Conservation (phyloP, 805 yeast genomes). For the Cyberlindnera euphorbiae region DNA sequence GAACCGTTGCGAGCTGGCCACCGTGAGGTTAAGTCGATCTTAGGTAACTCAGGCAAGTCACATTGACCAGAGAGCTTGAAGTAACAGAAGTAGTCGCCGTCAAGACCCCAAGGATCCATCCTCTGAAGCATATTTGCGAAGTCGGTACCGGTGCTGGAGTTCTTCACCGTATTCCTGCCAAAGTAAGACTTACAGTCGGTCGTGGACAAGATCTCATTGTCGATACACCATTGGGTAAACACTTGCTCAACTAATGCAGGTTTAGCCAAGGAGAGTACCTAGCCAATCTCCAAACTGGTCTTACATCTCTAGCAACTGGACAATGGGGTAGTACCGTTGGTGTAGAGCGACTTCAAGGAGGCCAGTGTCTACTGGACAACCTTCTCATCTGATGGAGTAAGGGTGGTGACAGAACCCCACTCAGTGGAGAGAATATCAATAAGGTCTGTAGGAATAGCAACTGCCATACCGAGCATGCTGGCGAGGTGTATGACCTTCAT, state of each 20-base stretch:
- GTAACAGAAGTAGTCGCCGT: conserved; percentile 61
- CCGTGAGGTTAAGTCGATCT: conserved; percentile 38
- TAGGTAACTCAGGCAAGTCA: conserved; percentile 48
- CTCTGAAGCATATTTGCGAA: conserved; percentile 45
- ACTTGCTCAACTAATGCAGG: conserved; percentile 39
- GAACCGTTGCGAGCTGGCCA: conserved; percentile 41
- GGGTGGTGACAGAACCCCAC: conserved; percentile 13
- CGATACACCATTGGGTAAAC: conserved; percentile 41
- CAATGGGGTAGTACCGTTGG: conserved; percentile 14
- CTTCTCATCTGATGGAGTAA: conserved; percentile 9
- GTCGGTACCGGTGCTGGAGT: conserved; percentile 38
- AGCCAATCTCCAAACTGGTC: conserved; percentile 32
- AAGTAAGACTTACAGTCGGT: conserved; percentile 30
- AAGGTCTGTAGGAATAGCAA: conserved; percentile 12
- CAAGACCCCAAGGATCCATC: conserved; percentile 48
- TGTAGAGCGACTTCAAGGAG: conserved; percentile 14
- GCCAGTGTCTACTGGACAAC: conserved; percentile 13
- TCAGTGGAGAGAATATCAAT: conserved; percentile 4
- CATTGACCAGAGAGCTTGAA: conserved; percentile 43
- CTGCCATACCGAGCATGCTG: not conserved
- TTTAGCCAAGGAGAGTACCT: conserved; percentile 31
- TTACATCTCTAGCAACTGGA: conserved; percentile 33
- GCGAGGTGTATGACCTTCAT: no score
- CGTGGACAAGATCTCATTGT: conserved; percentile 24
- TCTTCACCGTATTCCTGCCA: conserved; percentile 34